phyloP scores from a whole-genome alignment of 2,329 filamentous ascomycete genomes.

The Fusarium sp. region DNA sequence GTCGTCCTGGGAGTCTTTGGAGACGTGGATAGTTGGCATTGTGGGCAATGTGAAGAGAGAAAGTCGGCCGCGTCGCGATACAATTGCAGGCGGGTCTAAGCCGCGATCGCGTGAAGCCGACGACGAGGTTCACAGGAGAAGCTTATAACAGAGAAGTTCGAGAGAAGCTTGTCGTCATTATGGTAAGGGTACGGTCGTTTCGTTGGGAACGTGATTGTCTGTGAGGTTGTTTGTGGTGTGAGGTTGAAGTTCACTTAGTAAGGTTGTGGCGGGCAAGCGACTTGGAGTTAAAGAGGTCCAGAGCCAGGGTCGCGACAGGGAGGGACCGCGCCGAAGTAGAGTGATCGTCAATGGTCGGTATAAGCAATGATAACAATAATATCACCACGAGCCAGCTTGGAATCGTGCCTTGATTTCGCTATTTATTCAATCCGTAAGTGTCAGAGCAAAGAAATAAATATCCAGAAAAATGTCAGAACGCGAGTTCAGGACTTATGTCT shows the following conservation, averaged over 20 bases:
- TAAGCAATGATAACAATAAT: not conserved
- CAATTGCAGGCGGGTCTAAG: constrained; percentile 22
- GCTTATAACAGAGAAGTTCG: constrained; percentile 16
- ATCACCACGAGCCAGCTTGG: not conserved
- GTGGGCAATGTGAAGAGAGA: constrained; percentile 40
- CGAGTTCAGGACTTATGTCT: constrained; percentile 3
- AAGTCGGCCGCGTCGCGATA: constrained; percentile 45
- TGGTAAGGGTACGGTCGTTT: constrained; percentile 10
- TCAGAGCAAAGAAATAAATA: not conserved
- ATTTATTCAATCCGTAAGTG: not conserved
- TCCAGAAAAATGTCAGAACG: constrained; percentile 10
- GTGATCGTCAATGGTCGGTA: not conserved
- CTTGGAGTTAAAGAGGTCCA: constrained; percentile 27
- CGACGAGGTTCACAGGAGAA: constrained; percentile 10
- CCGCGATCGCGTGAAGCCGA: constrained; percentile 38
- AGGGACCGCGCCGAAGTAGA: constrained; percentile 19
- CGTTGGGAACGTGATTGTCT: not conserved
- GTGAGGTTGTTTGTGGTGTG: constrained; percentile 28
- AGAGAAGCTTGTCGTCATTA: constrained; percentile 33
- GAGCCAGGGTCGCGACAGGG: constrained; percentile 36
- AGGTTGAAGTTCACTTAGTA: constrained; percentile 31
- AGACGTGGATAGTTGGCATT: constrained; percentile 71
- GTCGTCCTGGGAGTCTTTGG: constrained; percentile 61
- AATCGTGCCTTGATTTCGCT: not conserved
- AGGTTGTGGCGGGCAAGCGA: constrained; percentile 29